phyloP scores from a whole-genome alignment of 1,284 basidiomycete species.

The Sutorius eximius region DNA sequence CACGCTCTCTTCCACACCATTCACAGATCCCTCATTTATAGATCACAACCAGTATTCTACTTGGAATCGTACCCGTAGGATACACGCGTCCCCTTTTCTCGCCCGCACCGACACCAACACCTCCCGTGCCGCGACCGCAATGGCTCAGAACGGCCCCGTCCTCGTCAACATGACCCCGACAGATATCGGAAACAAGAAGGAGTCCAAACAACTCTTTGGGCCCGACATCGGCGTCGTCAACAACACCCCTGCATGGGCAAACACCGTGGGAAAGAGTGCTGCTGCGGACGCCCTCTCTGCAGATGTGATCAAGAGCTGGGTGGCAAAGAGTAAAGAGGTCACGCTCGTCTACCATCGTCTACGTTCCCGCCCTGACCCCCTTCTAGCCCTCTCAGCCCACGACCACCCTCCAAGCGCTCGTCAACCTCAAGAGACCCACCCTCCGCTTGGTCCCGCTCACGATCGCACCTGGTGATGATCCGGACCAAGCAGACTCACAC shows the following conservation, averaged over 20 bases:
- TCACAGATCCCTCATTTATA: conserved; percentile 19
- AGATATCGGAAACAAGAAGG: conserved; percentile 27
- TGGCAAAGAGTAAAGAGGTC: conserved; percentile 85
- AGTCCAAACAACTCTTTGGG: conserved; percentile 59
- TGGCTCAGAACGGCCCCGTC: conserved; percentile 41
- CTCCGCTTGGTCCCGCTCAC: conserved; percentile 68
- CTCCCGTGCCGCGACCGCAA: conserved; percentile 46
- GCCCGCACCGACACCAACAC: conserved; percentile 50
- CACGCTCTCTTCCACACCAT: not conserved
- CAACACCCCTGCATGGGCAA: conserved; percentile 46
- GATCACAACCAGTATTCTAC: conserved; percentile 52
- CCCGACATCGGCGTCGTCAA: conserved; percentile 62
- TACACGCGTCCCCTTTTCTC: conserved; percentile 50
- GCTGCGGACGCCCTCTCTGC: conserved; percentile 32
- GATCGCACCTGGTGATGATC: conserved; percentile 44
- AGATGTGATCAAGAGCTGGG: conserved; percentile 70
- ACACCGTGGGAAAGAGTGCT: conserved; percentile 31
- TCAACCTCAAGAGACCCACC: conserved; percentile 87
- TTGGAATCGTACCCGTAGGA: conserved; percentile 54
- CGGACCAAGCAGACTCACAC: conserved; percentile 45
- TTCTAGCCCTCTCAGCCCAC: conserved; percentile 73
- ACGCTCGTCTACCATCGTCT: not conserved
- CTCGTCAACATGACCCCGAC: conserved; percentile 40
- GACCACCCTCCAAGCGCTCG: conserved; percentile 86
- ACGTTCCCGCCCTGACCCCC: not conserved